Base-by-base conservation (phyloP, 192 early-diverging fungal species). In the Backusella australiensis region DNA sequence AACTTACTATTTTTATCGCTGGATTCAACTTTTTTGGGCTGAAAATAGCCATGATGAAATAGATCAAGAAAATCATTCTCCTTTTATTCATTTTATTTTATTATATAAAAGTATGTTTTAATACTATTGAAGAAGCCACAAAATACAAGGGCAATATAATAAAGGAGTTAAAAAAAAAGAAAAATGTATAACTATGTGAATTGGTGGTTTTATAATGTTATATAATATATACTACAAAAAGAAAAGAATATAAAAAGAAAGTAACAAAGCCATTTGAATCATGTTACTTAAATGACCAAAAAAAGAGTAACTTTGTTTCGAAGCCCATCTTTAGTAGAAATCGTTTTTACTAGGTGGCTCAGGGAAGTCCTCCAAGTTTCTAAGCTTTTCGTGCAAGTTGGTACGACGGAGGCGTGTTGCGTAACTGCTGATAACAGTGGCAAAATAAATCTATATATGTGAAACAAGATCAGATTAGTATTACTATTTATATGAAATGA, bases 361-460 rank as follows among this genome's bases (percentile, higher is more conserved):
- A 65, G 80, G 80, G 42, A 77, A 81, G 26, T 81, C 80, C n/a
- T 81, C 80, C 26, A 77, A 41, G 41, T 81, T 74, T 59, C 76
- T 68, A 23, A 81, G 72, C 29, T 68, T 71, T 77, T 77, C 59
- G 42, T 81, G 80, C n/a, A 74, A 71, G 11, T 81, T 81, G 36
- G 44, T 77, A n/a, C 80, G 59, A 36, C 67, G 72, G 36, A 81
- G 70, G 23, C 80, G 80, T 42, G 69, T 32, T 19, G 80, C 75
- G 70, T 81, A 81, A 59, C 75, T 66, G 29, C 80, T 77, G n/a
- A 81, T 77, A 23, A 69, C 80, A 11, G 72, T 74, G 39, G 75
- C 80, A 65, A 81, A 81, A 53, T 81, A 81, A 0, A 81, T 11
- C 79, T 80, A 71, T 17, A 39, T 6, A 39, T 0, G 56, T 26